A percentile compares a stretch with the other conserved stretches of the same genome.
These are phyloP conservation scores for Paxillus ammoniavirescens DNA, from an alignment of 768 basidiomycete species.

Conservation along the genomic window DNA sequence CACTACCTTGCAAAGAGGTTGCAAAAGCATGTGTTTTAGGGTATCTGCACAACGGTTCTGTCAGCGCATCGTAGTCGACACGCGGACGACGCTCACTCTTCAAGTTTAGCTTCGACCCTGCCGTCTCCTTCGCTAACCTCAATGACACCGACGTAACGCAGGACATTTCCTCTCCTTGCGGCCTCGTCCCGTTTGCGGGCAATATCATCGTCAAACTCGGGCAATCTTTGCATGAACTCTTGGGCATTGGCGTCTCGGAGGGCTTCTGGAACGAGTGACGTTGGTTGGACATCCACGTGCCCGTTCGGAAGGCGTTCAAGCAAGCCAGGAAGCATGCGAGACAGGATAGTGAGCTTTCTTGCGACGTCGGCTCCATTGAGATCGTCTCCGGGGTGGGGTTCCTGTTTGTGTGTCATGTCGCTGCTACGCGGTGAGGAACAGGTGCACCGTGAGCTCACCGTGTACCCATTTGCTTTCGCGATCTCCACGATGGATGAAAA, in stretches of 20 bases:
- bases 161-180: slow-evolving; percentile 73
- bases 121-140: slow-evolving; percentile 60
- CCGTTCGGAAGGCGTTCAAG: slow-evolving; percentile 66
- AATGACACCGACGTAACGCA: slow-evolving; percentile 93
- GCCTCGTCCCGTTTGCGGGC: slow-evolving; percentile 77
- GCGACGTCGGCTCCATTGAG: slow-evolving; percentile 97
- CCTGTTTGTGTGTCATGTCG: slow-evolving; percentile 68
- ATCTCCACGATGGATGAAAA: slow-evolving; percentile 89
- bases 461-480: slow-evolving; percentile 93
- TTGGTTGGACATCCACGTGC: slow-evolving; percentile 75
- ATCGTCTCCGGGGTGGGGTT: slow-evolving; percentile 97
- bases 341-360: slow-evolving; percentile 93
- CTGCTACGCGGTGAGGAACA: not conserved
- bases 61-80: not conserved
- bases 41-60: slow-evolving; percentile 54
- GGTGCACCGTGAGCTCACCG: slow-evolving; percentile 45
- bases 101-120: slow-evolving; percentile 82
- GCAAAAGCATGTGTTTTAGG: slow-evolving; percentile 90
- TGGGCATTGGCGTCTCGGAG: slow-evolving; percentile 75
- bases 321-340: slow-evolving; percentile 63
- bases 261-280: slow-evolving; percentile 80
- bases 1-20: slow-evolving; percentile 91
- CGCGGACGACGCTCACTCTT: slow-evolving; percentile 55
- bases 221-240: slow-evolving; percentile 77
- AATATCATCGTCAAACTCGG: slow-evolving; percentile 81